Percentiles rank a stretch among this genome's conserved stretches.
phyloP scores from a whole-genome alignment of 768 basidiomycete species.

The Boletus subparvulus region DNA sequence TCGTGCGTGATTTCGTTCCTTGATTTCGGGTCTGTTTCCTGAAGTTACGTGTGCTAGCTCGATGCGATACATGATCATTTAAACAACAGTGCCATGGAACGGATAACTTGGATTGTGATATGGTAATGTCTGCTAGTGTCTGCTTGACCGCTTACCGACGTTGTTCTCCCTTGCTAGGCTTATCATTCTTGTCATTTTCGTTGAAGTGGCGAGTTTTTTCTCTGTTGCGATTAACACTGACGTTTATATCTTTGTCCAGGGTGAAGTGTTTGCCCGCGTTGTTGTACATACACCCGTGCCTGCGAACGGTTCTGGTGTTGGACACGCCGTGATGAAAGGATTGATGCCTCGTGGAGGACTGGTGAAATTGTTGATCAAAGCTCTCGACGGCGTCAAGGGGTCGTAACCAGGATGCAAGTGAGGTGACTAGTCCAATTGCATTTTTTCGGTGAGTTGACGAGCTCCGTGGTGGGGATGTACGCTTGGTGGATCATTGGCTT shows the following conservation, averaged over 20 bases:
- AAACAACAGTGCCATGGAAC: constrained; percentile 85
- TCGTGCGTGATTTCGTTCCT: constrained; percentile 52
- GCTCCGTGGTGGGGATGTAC: background rate
- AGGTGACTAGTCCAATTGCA: background rate
- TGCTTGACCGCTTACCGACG: constrained; percentile 39
- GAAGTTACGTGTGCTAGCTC: constrained; percentile 46
- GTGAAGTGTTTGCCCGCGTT: constrained; percentile 78
- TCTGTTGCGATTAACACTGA: background rate
- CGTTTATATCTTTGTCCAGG: constrained; percentile 38
- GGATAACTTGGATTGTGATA: constrained; percentile 82
- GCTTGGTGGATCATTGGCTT: background rate
- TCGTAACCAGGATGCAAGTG: background rate
- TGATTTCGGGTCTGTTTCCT: background rate
- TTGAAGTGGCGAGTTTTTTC: constrained; percentile 61
- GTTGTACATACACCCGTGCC: constrained; percentile 51
- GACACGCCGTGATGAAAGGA: constrained; percentile 3
- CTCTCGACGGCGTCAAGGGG: constrained; percentile 15
- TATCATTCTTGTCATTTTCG: constrained; percentile 86
- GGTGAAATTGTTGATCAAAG: constrained; percentile 20
- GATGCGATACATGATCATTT: constrained; percentile 93
- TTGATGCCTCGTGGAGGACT: constrained; percentile 28
- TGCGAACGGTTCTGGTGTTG: background rate
- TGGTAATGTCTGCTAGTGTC: constrained; percentile 47
- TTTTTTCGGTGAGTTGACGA: background rate
- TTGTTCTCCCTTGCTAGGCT: constrained; percentile 52